Conservation (phyloP, 2,329 filamentous ascomycete genomes). For the Beauveria medogensis region DNA sequence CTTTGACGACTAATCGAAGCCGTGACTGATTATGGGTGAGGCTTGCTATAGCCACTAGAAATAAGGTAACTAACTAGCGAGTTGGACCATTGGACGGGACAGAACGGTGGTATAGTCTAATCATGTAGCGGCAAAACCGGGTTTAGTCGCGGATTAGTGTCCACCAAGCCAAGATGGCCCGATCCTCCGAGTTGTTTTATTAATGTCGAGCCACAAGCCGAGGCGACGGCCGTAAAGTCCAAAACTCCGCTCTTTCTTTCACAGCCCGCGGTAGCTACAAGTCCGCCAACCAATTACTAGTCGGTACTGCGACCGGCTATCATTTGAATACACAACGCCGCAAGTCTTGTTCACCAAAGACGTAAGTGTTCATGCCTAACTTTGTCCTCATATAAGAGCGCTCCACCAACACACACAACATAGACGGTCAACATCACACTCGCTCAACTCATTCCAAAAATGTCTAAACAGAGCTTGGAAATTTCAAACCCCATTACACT, state of each 20-base stretch:
- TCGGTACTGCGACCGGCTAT: background rate
- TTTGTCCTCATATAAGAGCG: background rate
- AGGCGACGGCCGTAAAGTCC: background rate
- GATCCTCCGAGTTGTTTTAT: background rate
- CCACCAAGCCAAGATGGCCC: background rate
- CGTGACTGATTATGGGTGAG: background rate
- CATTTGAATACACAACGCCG: background rate
- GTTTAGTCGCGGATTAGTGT: background rate
- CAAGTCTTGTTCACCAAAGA: background rate
- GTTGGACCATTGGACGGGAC: too few relatives aligned
- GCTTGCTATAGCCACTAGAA: too few relatives aligned
- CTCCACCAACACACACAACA: background rate
- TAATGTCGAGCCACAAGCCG: background rate
- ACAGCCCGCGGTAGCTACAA: background rate
- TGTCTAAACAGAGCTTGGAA: background rate
- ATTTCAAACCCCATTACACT: constrained; percentile 35
- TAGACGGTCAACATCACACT: background rate
- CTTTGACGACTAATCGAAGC: background rate
- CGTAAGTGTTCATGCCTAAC: background rate
- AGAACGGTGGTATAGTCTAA: background rate
- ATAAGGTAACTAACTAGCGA: too few relatives aligned
- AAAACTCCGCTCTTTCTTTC: background rate
- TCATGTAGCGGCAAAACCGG: background rate
- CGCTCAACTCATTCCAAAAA: background rate
- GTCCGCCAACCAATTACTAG: background rate